Conservation (phyloP, 2,329 filamentous ascomycete genomes). For the Pseudophaeomoniella oleicola region DNA sequence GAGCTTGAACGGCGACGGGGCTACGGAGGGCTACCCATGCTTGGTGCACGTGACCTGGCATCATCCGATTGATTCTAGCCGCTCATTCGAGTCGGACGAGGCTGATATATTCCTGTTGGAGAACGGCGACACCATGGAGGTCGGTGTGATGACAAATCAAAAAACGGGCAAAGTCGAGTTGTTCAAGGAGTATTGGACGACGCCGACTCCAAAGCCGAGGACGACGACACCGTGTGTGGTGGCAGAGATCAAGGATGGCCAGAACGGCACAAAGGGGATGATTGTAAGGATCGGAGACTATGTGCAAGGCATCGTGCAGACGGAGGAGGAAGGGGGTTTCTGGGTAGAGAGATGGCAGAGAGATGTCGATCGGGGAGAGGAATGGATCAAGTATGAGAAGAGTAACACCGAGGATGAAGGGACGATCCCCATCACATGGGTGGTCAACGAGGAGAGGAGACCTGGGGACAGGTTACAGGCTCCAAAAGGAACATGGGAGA, state of each 20-base stretch:
- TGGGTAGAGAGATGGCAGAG: slow-evolving; percentile 2
- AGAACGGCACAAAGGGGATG: neutral
- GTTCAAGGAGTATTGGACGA: slow-evolving; percentile 3
- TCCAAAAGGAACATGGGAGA: neutral
- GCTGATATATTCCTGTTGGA: slow-evolving; percentile 2
- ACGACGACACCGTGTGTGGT: neutral
- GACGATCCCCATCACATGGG: neutral
- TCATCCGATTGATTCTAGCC: slow-evolving; percentile 2
- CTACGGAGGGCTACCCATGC: neutral
- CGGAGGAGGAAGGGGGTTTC: neutral
- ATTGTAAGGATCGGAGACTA: neutral
- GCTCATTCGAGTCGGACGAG: slow-evolving; percentile 1
- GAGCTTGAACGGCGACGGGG: slow-evolving; percentile 1
- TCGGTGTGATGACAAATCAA: neutral
- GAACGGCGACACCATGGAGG: slow-evolving; percentile 2
- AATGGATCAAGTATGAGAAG: slow-evolving; percentile 1
- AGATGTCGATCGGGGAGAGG: neutral
- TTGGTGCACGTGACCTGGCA: slow-evolving; percentile 1
- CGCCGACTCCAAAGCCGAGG: neutral
- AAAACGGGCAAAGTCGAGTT: neutral
- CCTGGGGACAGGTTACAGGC: neutral
- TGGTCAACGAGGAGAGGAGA: neutral
- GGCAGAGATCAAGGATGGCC: neutral
- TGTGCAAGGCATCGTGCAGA: slow-evolving; percentile 2
- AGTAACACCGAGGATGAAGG: slow-evolving; percentile 1